These are phyloP conservation scores for Trichophyton schoenleinii DNA, from an alignment of 2,329 filamentous ascomycete species.

Conservation along the genomic window DNA sequence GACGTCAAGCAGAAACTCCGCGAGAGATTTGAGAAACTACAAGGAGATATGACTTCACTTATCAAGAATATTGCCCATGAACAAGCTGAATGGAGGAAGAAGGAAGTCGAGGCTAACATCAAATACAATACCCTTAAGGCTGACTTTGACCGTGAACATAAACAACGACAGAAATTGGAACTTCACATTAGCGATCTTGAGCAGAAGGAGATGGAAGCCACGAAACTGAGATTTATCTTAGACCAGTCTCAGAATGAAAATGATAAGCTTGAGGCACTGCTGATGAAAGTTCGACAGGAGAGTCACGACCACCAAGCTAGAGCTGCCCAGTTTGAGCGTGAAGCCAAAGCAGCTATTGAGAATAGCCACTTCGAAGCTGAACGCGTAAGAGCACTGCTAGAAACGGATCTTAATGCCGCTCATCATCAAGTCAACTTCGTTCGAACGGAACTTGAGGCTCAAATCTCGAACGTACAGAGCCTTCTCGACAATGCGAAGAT, in stretches of 20 bases:
- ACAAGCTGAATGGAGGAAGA: conserved; percentile 63
- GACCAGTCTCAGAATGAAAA: conserved; percentile 49
- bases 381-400: conserved; percentile 63
- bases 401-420: conserved; percentile 68
- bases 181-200: conserved; percentile 49
- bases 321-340: conserved; percentile 59
- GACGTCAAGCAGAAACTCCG: conserved; percentile 74
- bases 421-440: conserved; percentile 65
- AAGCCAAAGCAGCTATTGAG: conserved; percentile 74
- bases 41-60: conserved; percentile 72
- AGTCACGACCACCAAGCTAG: conserved; percentile 61
- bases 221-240: conserved; percentile 68
- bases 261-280: conserved; percentile 50
- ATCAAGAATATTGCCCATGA: conserved; percentile 71
- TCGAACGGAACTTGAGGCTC: conserved; percentile 66
- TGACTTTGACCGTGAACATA: conserved; percentile 55
- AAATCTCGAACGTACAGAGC: conserved; percentile 56
- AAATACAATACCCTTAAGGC: conserved; percentile 44
- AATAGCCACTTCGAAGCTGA: conserved; percentile 68
- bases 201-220: conserved; percentile 59
- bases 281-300: conserved; percentile 37
- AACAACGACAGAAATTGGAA: conserved; percentile 48
- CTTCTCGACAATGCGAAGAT: conserved; percentile 68
- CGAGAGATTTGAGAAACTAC: conserved; percentile 68
- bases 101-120: conserved; percentile 44